Conservation (phyloP, 2,329 filamentous ascomycete species). For the Botrytis aclada region DNA sequence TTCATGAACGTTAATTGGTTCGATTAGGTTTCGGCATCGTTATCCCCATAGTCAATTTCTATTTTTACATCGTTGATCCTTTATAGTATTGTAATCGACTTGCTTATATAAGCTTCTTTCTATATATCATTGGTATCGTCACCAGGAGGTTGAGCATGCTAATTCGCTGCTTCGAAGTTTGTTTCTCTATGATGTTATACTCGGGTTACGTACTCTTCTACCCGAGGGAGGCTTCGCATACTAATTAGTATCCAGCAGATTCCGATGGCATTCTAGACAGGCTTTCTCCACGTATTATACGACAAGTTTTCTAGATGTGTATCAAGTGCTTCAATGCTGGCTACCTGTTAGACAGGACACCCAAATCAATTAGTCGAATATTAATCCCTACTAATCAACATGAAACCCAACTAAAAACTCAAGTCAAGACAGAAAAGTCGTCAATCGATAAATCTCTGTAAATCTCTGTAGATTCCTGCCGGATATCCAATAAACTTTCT, state of each 20-base stretch:
- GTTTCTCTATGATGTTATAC: neutral
- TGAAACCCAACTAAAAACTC: neutral
- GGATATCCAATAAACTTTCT: conserved; percentile 13
- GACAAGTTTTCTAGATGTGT: neutral
- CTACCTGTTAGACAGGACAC: neutral
- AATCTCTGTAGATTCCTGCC: neutral
- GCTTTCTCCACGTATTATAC: neutral
- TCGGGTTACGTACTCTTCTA: neutral
- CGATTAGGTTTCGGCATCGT: neutral
- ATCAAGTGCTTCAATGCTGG: neutral
- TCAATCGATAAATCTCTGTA: neutral
- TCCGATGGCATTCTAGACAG: neutral
- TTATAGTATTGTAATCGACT: neutral
- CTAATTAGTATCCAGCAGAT: neutral
- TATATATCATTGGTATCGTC: neutral
- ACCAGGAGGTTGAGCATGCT: neutral
- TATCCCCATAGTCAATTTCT: neutral
- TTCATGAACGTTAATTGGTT: neutral
- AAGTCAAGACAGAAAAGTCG: neutral
- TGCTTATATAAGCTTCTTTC: neutral
- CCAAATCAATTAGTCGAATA: neutral
- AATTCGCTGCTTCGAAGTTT: neutral
- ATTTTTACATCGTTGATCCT: neutral
- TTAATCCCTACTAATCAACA: neutral
- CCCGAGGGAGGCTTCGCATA: neutral